Evolutionary conservation across 2,329 filamentous ascomycete species (phyloP), one percentile per base, ranked within the genome.

Genomic region (Hypoxylon sp.): DNA sequence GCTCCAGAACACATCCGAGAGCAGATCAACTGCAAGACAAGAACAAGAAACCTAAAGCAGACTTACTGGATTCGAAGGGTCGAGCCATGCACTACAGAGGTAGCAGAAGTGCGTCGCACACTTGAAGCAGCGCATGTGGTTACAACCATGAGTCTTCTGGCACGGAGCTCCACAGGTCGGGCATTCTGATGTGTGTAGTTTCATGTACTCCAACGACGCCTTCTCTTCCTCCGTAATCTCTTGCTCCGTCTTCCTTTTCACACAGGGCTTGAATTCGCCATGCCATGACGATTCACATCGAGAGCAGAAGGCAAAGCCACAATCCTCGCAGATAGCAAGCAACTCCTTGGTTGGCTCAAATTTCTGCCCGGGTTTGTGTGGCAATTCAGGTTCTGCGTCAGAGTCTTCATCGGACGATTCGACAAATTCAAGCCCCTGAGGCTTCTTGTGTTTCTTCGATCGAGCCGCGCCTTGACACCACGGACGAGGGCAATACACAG

Each of bases 91-190:
- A 0, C 91, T 91, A 77, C 96, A 98, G 1, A 98, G 86, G 73
- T 98, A 98, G 82, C 96, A 99, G 78, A 98, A 98, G 79, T 98
- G 95, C 1, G 93, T 92, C 56, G 91, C 86, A 82, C 96, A 99
- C 70, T 93, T 90, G 78, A 91, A 93, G 80, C 95, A 98, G 53
- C 91, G 92, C 94, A 98, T 98, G 80, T 98, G 94, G 79, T 98
- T 98, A 84, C 96, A 99, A 41, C 96, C 96, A 76, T 93, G 90
- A 1, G 91, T 93, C 83, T 99, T 99, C 78, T 97, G 93, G 21
- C 91, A 91, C 0, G 93, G 93, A 0, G 91, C 90, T 30, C 85
- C 89, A 81, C 96, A 99, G 3, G 93, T 95, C 10, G 96, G 94
- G 76, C 96, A 99, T 1, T 92, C 90, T 10, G 93, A 93, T 0